phyloP scores from a whole-genome alignment of 202 grass and related monocot genomes.

The Brachypodium distachyon region DNA sequence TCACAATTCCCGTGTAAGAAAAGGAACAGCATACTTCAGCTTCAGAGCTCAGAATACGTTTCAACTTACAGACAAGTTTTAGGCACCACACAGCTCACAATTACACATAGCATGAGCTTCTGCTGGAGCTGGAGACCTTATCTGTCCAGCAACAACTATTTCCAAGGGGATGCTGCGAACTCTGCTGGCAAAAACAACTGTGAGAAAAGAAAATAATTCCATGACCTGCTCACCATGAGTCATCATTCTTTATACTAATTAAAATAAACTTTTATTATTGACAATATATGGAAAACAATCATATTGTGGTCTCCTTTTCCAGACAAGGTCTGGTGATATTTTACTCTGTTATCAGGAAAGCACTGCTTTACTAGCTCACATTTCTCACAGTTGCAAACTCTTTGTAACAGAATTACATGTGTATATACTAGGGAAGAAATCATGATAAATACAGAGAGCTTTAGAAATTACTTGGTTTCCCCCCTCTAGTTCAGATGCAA shows the following conservation, averaged over 20 bases:
- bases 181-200: constrained; percentile 1
- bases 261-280: background rate
- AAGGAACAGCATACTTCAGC: background rate
- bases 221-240: background rate
- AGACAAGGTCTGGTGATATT: background rate
- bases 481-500: background rate
- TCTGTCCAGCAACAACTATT: background rate
- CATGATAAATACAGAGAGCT: background rate
- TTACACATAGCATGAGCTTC: background rate
- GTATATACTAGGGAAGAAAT: background rate
- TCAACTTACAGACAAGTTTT: background rate
- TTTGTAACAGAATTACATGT: background rate
- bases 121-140: background rate
- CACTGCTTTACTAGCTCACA: background rate
- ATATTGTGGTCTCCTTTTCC: background rate
- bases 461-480: constrained; percentile 18
- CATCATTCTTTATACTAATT: background rate
- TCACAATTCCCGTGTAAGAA: background rate
- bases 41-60: background rate
- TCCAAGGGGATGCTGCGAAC: background rate
- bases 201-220: constrained; percentile 9
- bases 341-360: background rate
- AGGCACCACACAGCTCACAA: background rate
- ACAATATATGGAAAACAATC: background rate
- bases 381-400: background rate